Percentiles rank a stretch among this genome's conserved stretches.
These are phyloP conservation scores for Silene latifolia DNA, from an alignment of 148 eudicot species.

Conservation along the genomic window DNA sequence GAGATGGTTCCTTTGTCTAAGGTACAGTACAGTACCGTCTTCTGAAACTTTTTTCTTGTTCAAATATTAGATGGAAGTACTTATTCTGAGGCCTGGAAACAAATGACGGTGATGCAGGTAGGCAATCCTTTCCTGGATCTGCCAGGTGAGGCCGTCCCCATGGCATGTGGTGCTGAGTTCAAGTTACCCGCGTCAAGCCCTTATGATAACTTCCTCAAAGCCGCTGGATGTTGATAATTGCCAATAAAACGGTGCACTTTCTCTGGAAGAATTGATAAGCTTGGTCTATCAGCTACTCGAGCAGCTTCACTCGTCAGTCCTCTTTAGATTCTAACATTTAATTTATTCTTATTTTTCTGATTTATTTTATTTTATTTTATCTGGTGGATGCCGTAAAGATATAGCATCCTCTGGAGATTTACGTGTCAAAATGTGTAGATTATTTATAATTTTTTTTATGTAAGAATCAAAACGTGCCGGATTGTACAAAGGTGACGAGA, in stretches of 20 bases:
- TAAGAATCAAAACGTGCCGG: background rate
- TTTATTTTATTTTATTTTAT: background rate
- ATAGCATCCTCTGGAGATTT: constrained; percentile 4
- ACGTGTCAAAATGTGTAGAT: background rate
- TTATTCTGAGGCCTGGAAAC: background rate
- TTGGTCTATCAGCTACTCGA: constrained; percentile 22
- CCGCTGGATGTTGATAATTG: constrained; percentile 56
- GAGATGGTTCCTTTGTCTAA: constrained; percentile 16
- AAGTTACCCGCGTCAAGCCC: constrained; percentile 72
- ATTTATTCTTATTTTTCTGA: constrained; percentile 20
- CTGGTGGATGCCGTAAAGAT: constrained; percentile 8
- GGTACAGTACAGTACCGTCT: constrained; percentile 23
- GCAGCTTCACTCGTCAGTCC: constrained; percentile 23
- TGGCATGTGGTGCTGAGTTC: constrained; percentile 44
- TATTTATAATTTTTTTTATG: background rate
- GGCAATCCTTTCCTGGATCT: constrained; percentile 49
- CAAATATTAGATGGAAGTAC: background rate
- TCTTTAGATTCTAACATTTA: constrained; percentile 21
- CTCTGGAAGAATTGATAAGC: background rate
- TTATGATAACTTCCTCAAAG: constrained; percentile 71
- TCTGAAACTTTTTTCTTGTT: background rate
- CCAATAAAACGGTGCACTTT: background rate
- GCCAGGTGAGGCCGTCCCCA: constrained; percentile 14
- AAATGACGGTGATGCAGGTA: constrained; percentile 31
- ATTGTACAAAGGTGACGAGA: constrained; percentile 9